Conservation (phyloP, 176 grass and related monocot genomes). For the Oryza nivara region DNA sequence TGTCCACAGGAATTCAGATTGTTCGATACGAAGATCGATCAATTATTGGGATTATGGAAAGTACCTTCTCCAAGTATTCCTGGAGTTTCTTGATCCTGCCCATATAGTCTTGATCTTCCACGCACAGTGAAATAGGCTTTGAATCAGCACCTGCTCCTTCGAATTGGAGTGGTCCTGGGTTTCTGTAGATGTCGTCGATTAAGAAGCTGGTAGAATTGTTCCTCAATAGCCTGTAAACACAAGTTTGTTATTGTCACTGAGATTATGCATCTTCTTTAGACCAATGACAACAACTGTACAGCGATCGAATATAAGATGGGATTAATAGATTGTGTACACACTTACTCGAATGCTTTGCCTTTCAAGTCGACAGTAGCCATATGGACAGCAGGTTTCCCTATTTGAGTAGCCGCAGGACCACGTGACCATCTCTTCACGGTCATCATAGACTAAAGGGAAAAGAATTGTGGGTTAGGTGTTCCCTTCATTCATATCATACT, state of each 20-base stretch:
- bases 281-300: not conserved
- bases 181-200: conserved; percentile 98
- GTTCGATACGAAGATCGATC: not conserved
- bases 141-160: conserved; percentile 82
- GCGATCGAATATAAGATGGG: not conserved
- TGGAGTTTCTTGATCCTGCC: conserved; percentile 94
- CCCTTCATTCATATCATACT: conserved; percentile 5
- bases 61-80: conserved; percentile 93
- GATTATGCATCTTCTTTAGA: not conserved
- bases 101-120: conserved; percentile 99
- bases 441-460: conserved; percentile 85
- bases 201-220: conserved; percentile 73
- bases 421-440: conserved; percentile 87
- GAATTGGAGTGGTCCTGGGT: conserved; percentile 92
- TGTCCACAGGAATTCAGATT: not conserved
- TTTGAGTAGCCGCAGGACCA: conserved; percentile 64
- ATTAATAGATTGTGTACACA: conserved; percentile 11
- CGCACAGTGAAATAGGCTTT: conserved; percentile 75
- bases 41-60: conserved; percentile 3
- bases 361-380: conserved; percentile 84
- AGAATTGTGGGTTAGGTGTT: conserved; percentile 28
- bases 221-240: conserved; percentile 71
- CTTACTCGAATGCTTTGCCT: conserved; percentile 98
- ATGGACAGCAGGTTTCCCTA: conserved; percentile 97
- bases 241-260: not conserved